These are phyloP conservation scores for Forsythia viridissima DNA, from an alignment of 257 asterid genomes.

Conservation along the genomic window DNA sequence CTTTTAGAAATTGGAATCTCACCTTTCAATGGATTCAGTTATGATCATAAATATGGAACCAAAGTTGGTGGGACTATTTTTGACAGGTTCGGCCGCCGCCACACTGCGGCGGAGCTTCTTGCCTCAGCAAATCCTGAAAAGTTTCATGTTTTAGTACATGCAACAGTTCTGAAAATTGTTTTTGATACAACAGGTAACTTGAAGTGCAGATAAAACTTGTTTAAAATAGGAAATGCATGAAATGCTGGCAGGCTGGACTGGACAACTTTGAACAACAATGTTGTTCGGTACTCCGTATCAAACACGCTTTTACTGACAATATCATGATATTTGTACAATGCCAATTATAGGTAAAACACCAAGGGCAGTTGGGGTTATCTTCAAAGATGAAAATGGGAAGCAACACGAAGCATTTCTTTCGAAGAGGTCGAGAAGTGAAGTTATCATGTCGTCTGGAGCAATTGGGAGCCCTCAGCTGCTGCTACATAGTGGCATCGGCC, in stretches of 20 bases:
- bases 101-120: slow-evolving; percentile 64
- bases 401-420: slow-evolving; percentile 40
- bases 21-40: slow-evolving; percentile 65
- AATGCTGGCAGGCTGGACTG: neutral
- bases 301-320: neutral
- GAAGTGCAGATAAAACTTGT: neutral
- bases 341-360: slow-evolving; percentile 28
- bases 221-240: neutral
- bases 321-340: neutral
- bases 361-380: slow-evolving; percentile 45
- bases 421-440: slow-evolving; percentile 26
- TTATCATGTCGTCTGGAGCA: slow-evolving; percentile 57
- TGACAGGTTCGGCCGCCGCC: slow-evolving; percentile 59
- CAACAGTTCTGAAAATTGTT: slow-evolving; percentile 48
- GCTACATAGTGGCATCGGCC: slow-evolving; percentile 58
- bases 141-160: slow-evolving; percentile 45
- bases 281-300: neutral
- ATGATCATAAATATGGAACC: slow-evolving; percentile 59
- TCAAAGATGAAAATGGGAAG: slow-evolving; percentile 47
- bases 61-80: slow-evolving; percentile 66
- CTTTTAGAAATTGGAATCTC: slow-evolving; percentile 51
- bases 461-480: slow-evolving; percentile 66
- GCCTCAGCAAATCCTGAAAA: slow-evolving; percentile 46
- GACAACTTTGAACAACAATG: neutral
- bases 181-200: slow-evolving; percentile 34